These are phyloP conservation scores for Sarocladium brachiariae DNA, from an alignment of 2,329 filamentous ascomycete species.

Conservation along the genomic window DNA sequence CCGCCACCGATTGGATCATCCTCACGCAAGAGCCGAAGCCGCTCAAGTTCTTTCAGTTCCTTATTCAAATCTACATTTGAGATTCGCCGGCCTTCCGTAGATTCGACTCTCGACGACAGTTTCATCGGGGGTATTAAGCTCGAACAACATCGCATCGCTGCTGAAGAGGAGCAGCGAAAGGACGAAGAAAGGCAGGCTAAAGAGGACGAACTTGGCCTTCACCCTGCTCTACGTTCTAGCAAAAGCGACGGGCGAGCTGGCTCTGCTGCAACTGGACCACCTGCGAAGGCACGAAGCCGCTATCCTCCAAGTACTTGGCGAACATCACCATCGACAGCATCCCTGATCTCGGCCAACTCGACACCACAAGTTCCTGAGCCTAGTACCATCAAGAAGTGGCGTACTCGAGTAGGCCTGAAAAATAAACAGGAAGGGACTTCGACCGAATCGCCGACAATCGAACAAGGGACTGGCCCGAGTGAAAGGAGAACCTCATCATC, in stretches of 20 bases:
- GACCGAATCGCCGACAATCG: neutral
- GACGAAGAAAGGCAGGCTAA: constrained; percentile 20
- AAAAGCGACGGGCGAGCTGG: neutral
- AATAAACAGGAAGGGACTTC: constrained; percentile 6
- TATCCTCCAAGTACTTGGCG: constrained; percentile 32
- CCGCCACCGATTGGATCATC: neutral
- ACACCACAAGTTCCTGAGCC: constrained; percentile 23
- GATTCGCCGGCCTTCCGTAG: constrained; percentile 25
- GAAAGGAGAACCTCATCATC: neutral
- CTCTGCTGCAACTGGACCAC: neutral
- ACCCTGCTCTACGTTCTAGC: constrained; percentile 27
- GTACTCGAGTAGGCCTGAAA: constrained; percentile 20
- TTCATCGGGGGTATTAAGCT: constrained; percentile 37
- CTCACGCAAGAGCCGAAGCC: constrained; percentile 19
- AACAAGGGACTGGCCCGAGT: neutral
- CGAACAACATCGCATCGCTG: constrained; percentile 30
- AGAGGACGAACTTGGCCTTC: constrained; percentile 18
- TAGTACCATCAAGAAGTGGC: constrained; percentile 27
- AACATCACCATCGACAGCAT: constrained; percentile 19
- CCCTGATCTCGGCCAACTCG: constrained; percentile 20
- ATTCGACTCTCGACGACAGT: constrained; percentile 23
- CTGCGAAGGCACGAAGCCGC: constrained; percentile 7
- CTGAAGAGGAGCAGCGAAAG: constrained; percentile 14
- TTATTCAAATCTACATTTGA: constrained; percentile 28
- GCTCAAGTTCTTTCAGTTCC: constrained; percentile 31